Evolutionary conservation across 139 green algal genomes (phyloP).

Genomic region (Spirogloea muscicola): DNA sequence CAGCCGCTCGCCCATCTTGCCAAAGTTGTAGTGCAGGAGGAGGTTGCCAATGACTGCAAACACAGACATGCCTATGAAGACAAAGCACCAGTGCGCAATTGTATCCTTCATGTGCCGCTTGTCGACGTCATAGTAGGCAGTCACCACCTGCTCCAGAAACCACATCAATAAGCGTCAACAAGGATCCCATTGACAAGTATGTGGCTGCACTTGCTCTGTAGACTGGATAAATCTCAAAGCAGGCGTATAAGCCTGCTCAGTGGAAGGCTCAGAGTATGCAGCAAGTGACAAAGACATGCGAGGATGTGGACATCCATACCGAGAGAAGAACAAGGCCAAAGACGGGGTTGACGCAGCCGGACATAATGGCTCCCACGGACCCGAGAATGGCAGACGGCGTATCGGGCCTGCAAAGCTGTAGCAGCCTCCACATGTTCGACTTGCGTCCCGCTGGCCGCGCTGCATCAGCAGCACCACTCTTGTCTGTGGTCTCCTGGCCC

Average conservation of each 20-base stretch:
- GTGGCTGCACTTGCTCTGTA: too few species aligned
- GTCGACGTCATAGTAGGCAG: not conserved
- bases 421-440: not conserved
- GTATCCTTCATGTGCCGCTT: not conserved
- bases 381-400: not conserved
- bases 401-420: not conserved
- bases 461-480: too few species aligned
- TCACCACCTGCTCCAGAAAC: constrained; percentile 15
- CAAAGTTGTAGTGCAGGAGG: constrained; percentile 15
- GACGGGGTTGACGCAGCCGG: constrained; percentile 9
- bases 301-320: not conserved
- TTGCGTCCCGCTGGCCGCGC: not conserved
- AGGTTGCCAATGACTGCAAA: not conserved
- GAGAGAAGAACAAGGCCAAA: constrained; percentile 8
- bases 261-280: too few species aligned
- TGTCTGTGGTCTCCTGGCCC: not conserved
- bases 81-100: constrained; percentile 2
- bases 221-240: too few species aligned
- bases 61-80: constrained; percentile 2
- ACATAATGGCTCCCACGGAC: not conserved
- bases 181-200: too few species aligned
- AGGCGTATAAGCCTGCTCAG: too few species aligned
- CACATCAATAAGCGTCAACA: too few species aligned
- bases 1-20: constrained; percentile 9
- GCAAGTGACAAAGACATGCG: too few species aligned